Evolutionary conservation across 169 alveolate genomes (phyloP).

Genomic region (Blepharisma undulans): DNA sequence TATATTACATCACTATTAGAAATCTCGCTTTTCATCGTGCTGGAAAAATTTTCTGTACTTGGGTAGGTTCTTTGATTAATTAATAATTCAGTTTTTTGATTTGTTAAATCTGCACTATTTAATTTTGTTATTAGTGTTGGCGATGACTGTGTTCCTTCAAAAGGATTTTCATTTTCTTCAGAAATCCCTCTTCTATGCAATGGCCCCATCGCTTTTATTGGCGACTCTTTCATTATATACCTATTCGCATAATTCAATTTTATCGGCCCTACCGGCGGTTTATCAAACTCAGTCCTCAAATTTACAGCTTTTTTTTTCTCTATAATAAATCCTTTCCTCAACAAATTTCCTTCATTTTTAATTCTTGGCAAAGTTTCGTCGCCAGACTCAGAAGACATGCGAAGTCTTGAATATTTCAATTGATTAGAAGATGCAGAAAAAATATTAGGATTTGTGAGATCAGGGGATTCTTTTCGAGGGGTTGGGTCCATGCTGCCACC

Average conservation of each 20-base stretch:
- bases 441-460: background rate
- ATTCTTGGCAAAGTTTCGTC: background rate
- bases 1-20: background rate
- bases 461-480: background rate
- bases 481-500: background rate
- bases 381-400: background rate
- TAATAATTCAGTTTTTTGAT: background rate
- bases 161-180: background rate
- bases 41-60: background rate
- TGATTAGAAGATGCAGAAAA: background rate
- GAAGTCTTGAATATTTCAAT: background rate
- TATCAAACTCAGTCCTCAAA: background rate
- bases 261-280: background rate
- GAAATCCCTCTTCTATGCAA: background rate
- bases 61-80: background rate
- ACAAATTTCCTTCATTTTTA: background rate
- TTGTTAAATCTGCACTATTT: background rate
- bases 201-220: background rate
- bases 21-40: background rate
- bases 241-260: background rate
- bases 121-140: background rate
- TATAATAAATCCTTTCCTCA: background rate
- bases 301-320: background rate
- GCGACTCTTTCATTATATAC: background rate
- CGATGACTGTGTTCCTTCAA: background rate